These are phyloP conservation scores for Nemania sp. DNA, from an alignment of 2,329 filamentous ascomycete genomes.

Conservation along the genomic window DNA sequence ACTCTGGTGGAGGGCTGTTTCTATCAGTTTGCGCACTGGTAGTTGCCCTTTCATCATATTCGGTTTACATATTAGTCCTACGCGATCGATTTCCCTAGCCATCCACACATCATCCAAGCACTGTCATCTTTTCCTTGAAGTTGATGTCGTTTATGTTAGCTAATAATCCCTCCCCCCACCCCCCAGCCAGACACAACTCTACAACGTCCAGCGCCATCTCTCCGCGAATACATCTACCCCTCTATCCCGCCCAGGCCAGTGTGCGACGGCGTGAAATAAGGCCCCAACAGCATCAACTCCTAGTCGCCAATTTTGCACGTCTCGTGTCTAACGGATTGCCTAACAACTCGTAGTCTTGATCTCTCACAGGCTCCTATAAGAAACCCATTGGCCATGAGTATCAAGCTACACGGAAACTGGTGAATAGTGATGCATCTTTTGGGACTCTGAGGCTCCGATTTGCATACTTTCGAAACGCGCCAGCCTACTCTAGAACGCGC, in stretches of 20 bases:
- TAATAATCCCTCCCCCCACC: constrained; percentile 15
- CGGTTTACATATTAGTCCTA: constrained; percentile 24
- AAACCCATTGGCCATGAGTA: constrained; percentile 20
- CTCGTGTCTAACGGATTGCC: constrained; percentile 1
- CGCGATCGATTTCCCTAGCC: constrained; percentile 31
- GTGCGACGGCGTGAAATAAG: background rate
- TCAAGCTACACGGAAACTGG: constrained; percentile 11
- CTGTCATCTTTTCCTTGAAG: constrained; percentile 18
- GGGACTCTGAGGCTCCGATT: constrained; percentile 14
- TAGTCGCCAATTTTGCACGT: background rate
- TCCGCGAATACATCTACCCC: constrained; percentile 5
- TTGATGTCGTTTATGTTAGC: constrained; percentile 13
- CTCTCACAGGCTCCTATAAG: background rate
- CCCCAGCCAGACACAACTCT: background rate
- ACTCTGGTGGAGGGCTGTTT: constrained; percentile 35
- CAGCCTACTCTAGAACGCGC: constrained; percentile 3
- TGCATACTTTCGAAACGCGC: constrained; percentile 17
- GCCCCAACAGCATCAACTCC: background rate
- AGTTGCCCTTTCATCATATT: constrained; percentile 30
- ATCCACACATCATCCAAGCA: constrained; percentile 6
- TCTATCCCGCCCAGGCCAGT: background rate
- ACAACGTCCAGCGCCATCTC: background rate
- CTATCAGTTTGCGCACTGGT: constrained; percentile 33
- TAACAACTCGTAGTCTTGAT: constrained; percentile 13
- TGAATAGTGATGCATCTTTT: constrained; percentile 27